phyloP scores from a whole-genome alignment of 2,329 filamentous ascomycete species.

The Epichloe bromicola region DNA sequence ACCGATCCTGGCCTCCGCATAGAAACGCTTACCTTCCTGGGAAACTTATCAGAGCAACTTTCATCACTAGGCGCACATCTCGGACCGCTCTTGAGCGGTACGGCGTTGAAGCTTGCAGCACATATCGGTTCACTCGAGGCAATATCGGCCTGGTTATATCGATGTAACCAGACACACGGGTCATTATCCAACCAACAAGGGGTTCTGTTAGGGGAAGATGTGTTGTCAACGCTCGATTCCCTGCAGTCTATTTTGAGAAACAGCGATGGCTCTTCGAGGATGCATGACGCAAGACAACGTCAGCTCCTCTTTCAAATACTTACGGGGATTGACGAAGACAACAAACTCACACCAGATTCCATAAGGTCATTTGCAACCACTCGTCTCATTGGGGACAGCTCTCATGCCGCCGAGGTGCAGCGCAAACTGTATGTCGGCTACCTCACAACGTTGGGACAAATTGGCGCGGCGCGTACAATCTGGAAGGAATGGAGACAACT shows the following conservation, averaged over 20 bases:
- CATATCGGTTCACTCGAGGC: constrained; percentile 12
- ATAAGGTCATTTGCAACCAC: constrained; percentile 13
- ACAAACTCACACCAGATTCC: constrained; percentile 10
- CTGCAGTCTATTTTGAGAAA: constrained; percentile 5
- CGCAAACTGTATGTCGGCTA: constrained; percentile 14
- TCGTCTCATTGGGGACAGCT: constrained; percentile 4
- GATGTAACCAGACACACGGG: constrained; percentile 9
- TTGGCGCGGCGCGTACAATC: constrained; percentile 19
- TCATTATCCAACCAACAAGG: constrained; percentile 3
- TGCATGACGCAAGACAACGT: constrained; percentile 6
- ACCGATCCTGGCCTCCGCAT: constrained; percentile 3
- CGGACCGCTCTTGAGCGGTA: constrained; percentile 15
- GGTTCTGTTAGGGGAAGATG: constrained; percentile 10
- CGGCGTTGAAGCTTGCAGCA: constrained; percentile 20
- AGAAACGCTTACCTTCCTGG: constrained; percentile 23
- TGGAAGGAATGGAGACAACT: constrained; percentile 17
- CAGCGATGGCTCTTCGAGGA: not conserved
- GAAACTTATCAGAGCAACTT: constrained; percentile 26
- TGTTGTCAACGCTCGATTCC: constrained; percentile 10
- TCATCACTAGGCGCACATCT: constrained; percentile 12
- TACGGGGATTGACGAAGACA: constrained; percentile 15
- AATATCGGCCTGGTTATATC: constrained; percentile 14
- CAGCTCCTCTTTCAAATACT: constrained; percentile 17
- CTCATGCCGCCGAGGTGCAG: not conserved
- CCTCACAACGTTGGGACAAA: constrained; percentile 16